Percentiles rank a stretch among this genome's conserved stretches.
Evolutionary conservation across 163 green algal genomes (phyloP).

Genomic region (Scenedesmus sp.): DNA sequence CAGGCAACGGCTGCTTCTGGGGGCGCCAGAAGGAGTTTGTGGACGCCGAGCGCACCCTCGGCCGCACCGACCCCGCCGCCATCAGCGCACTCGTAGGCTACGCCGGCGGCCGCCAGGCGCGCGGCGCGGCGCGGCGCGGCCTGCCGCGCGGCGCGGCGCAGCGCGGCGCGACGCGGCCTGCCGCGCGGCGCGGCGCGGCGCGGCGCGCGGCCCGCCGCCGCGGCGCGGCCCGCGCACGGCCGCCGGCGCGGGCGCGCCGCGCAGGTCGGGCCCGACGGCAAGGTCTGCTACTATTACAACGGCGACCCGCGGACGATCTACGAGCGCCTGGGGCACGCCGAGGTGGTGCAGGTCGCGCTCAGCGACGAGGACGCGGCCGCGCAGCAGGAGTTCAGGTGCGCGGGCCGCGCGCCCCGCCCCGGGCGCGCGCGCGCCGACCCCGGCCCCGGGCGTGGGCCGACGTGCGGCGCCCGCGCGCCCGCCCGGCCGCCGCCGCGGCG

Average conservation of each 20-base stretch:
- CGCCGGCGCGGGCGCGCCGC: no score
- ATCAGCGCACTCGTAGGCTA: slow-evolving; percentile 79
- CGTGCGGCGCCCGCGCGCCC: background rate
- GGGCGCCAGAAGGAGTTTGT: slow-evolving; percentile 81
- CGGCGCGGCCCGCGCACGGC: no score
- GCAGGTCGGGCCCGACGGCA: slow-evolving; percentile 35
- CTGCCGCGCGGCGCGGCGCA: no score
- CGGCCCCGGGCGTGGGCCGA: background rate
- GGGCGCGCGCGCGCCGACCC: background rate
- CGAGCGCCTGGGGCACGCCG: slow-evolving; percentile 79
- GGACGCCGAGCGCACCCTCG: slow-evolving; percentile 64
- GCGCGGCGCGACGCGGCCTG: no score
- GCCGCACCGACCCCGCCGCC: slow-evolving; percentile 43
- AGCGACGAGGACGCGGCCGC: slow-evolving; percentile 36
- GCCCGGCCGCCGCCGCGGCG: background rate
- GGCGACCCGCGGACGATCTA: slow-evolving; percentile 68
- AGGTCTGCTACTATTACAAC: slow-evolving; percentile 86
- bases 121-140: no score
- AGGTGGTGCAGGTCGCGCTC: slow-evolving; percentile 71
- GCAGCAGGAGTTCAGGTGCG: slow-evolving; percentile 54
- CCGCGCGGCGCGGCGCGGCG: no score
- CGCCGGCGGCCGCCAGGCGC: no score
- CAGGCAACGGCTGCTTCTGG: no score
- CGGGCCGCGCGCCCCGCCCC: no score
- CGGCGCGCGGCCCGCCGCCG: no score